Percentiles rank a stretch among this genome's conserved stretches.
Evolutionary conservation across 768 basidiomycete species (phyloP).

Genomic region (Tylopilus subfusipes): DNA sequence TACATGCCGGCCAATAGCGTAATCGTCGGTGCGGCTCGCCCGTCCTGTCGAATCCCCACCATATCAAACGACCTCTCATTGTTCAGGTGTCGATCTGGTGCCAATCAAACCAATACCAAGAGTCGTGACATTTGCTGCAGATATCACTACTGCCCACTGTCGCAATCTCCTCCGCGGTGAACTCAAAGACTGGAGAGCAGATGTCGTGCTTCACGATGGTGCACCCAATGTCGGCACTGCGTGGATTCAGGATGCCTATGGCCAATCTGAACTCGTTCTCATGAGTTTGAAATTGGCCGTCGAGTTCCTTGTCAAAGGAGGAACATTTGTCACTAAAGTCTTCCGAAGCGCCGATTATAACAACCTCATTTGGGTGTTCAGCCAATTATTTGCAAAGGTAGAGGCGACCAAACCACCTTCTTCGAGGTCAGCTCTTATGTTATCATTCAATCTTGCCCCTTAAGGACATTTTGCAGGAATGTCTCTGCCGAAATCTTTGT

Average conservation of each 20-base stretch:
- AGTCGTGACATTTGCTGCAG: conserved; percentile 86
- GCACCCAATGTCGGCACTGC: conserved; percentile 99
- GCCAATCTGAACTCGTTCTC: conserved; percentile 93
- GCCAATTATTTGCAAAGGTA: conserved; percentile 91
- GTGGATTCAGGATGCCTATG: conserved; percentile 98
- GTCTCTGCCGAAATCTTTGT: conserved; percentile 99
- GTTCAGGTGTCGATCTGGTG: conserved; percentile 86
- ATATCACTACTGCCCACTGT: conserved; percentile 92
- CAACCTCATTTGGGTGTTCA: conserved; percentile 98
- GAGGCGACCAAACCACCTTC: conserved; percentile 99
- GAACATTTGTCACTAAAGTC: conserved; percentile 96
- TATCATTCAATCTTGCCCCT: not conserved
- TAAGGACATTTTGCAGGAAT: conserved; percentile 52
- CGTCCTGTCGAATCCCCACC: not conserved
- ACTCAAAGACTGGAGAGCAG: conserved; percentile 98
- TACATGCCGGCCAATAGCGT: conserved; percentile 93
- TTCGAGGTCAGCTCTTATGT: conserved; percentile 62
- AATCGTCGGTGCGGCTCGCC: conserved; percentile 67
- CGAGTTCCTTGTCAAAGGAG: conserved; percentile 90
- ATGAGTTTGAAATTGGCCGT: conserved; percentile 94
- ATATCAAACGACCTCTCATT: conserved; percentile 8
- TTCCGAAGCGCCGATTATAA: conserved; percentile 99
- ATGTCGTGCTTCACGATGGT: conserved; percentile 97
- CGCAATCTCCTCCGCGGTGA: conserved; percentile 81
- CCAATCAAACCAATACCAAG: conserved; percentile 95